Evolutionary conservation across 352 stramenopile genomes (phyloP).

Genomic region (Stephanocyclus meneghinianus): DNA sequence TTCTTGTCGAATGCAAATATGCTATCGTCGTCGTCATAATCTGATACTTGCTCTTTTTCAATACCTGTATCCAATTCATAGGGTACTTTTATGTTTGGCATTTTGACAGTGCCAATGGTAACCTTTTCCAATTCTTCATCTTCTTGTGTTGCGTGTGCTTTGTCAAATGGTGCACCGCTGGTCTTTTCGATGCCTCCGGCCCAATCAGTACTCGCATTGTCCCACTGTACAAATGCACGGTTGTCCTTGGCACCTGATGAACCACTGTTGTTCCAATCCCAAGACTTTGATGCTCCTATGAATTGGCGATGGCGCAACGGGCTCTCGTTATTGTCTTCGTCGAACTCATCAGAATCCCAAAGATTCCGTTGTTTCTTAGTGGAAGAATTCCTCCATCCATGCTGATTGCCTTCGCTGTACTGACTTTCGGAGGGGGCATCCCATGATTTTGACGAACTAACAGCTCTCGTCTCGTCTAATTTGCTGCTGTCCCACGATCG

Average conservation of each 20-base stretch:
- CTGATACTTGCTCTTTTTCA: constrained; percentile 13
- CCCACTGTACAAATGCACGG: constrained; percentile 28
- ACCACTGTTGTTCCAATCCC: constrained; percentile 27
- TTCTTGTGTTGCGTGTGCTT: not conserved
- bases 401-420: not conserved
- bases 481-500: constrained; percentile 35
- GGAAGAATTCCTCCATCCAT: not conserved
- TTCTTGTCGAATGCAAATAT: constrained; percentile 48
- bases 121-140: not conserved
- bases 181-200: too few species aligned
- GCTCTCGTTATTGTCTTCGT: not conserved
- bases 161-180: not conserved
- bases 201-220: constrained; percentile 36
- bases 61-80: constrained; percentile 7
- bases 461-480: not conserved
- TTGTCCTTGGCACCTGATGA: constrained; percentile 1
- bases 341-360: not conserved
- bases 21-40: constrained; percentile 36
- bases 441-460: constrained; percentile 17
- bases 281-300: constrained; percentile 35
- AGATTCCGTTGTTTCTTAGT: constrained; percentile 6
- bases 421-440: constrained; percentile 1
- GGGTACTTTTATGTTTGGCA: constrained; percentile 4
- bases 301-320: not conserved
- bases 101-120: not conserved